phyloP scores from a whole-genome alignment of 805 yeast genomes.

The Phaffomyces antillensis region DNA sequence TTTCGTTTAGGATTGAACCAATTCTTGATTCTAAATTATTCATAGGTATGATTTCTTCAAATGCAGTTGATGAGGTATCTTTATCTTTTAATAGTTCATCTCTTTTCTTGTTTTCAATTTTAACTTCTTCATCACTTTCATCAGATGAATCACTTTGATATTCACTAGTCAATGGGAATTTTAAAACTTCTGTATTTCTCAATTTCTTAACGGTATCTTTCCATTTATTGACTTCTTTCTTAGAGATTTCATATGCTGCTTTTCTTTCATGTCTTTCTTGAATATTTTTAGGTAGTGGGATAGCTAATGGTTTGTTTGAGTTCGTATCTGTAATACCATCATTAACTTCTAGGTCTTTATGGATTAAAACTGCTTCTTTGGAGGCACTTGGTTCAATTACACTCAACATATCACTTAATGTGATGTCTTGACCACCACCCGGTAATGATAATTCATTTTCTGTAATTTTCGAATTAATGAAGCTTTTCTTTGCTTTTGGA shows the following conservation, averaged over 20 bases:
- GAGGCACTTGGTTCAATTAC: slow-evolving; percentile 46
- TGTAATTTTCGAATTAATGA: slow-evolving; percentile 44
- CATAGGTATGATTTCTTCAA: slow-evolving; percentile 29
- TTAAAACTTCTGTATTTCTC: slow-evolving; percentile 77
- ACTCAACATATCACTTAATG: slow-evolving; percentile 70
- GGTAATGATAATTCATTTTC: slow-evolving; percentile 73
- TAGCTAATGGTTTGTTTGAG: slow-evolving; percentile 46
- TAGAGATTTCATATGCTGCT: slow-evolving; percentile 87
- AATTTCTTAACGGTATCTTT: slow-evolving; percentile 71
- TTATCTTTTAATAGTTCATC: too few species aligned
- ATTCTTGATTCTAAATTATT: slow-evolving; percentile 66
- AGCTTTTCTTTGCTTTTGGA: slow-evolving; percentile 38
- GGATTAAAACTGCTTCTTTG: slow-evolving; percentile 43
- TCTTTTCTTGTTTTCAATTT: slow-evolving; percentile 23
- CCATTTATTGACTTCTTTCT: slow-evolving; percentile 85
- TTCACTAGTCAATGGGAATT: slow-evolving; percentile 56
- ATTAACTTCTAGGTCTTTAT: slow-evolving; percentile 21
- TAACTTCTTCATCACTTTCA: not conserved
- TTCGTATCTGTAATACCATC: slow-evolving; percentile 11
- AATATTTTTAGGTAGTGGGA: slow-evolving; percentile 81
- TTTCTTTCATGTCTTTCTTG: slow-evolving; percentile 79
- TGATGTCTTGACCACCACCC: slow-evolving; percentile 47
- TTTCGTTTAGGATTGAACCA: slow-evolving; percentile 49
- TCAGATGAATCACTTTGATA: not conserved
- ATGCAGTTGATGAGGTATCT: slow-evolving; percentile 43